Conservation (phyloP, 352 stramenopile species). For the Achlya hypogyna region DNA sequence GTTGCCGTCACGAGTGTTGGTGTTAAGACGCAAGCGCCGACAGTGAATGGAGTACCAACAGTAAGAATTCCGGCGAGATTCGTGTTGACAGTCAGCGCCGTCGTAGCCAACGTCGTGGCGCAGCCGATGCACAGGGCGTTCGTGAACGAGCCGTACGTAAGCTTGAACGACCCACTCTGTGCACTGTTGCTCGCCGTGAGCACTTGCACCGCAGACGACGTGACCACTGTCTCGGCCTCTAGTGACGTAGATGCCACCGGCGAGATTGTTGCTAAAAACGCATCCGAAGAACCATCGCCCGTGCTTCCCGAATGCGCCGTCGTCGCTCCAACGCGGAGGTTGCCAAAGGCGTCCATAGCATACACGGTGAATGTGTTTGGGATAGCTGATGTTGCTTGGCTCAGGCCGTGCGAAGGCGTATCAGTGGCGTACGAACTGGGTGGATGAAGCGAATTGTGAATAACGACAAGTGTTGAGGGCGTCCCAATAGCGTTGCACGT, state of each 20-base stretch:
- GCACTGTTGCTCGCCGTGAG: conserved; percentile 29
- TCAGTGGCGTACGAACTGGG: conserved; percentile 81
- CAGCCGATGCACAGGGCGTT: conserved; percentile 45
- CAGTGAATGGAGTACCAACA: conserved; percentile 44
- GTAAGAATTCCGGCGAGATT: conserved; percentile 57
- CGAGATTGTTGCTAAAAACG: conserved; percentile 86
- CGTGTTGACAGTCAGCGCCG: conserved; percentile 46
- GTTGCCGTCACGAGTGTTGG: conserved; percentile 30
- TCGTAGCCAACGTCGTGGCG: conserved; percentile 33
- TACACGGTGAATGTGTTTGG: conserved; percentile 81
- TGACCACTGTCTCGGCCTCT: conserved; percentile 53
- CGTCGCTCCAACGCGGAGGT: conserved; percentile 70
- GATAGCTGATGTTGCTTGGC: conserved; percentile 67
- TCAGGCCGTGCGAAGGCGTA: conserved; percentile 56
- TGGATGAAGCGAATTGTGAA: conserved; percentile 85
- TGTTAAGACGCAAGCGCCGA: conserved; percentile 68
- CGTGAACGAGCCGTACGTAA: conserved; percentile 59
- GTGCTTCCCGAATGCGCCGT: conserved; percentile 58
- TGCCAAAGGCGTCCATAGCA: conserved; percentile 90
- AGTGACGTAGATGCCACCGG: conserved; percentile 16
- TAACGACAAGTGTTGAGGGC: conserved; percentile 65
- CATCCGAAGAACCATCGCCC: conserved; percentile 82
- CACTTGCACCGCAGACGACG: conserved; percentile 85
- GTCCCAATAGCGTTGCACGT: conserved; percentile 37
- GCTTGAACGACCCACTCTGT: conserved; percentile 45